Percentiles rank a stretch among this genome's conserved stretches.
These are phyloP conservation scores for Tephrocybe sp. DNA, from an alignment of 768 basidiomycete genomes.

Conservation along the genomic window DNA sequence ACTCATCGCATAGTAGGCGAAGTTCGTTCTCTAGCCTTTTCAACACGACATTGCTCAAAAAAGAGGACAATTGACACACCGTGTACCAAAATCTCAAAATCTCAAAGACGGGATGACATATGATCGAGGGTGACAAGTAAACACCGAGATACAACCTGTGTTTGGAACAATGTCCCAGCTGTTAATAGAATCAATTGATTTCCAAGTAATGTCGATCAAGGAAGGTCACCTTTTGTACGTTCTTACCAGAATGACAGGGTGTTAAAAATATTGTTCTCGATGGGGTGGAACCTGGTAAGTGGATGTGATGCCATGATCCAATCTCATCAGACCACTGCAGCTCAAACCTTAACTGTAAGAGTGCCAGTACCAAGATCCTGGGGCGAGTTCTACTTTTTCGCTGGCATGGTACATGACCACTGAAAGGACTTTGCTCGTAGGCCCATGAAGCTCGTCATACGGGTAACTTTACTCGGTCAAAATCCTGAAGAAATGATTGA, in stretches of 20 bases:
- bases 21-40: too few species aligned
- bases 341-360: slow-evolving; percentile 9
- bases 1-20: too few species aligned
- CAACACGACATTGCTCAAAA: too few species aligned
- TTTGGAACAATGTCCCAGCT: slow-evolving; percentile 3
- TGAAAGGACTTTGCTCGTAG: too few species aligned
- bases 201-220: slow-evolving; percentile 6
- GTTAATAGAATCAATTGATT: not conserved
- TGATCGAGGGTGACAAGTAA: not conserved
- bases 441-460: too few species aligned
- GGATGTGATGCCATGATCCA: slow-evolving; percentile 1
- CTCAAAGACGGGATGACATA: not conserved
- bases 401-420: too few species aligned
- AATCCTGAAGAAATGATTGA: not conserved
- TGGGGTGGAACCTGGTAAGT: not conserved
- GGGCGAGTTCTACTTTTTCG: not conserved
- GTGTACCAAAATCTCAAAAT: not conserved
- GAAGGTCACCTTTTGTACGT: not conserved
- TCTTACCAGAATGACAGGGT: not conserved
- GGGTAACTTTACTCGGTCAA: not conserved
- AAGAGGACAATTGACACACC: not conserved
- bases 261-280: not conserved
- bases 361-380: slow-evolving; percentile 4
- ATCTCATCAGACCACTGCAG: slow-evolving; percentile 7
- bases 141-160: not conserved